Evolutionary conservation across 768 basidiomycete genomes (phyloP), one percentile per base, ranked within the genome.

Genomic region (Holtermanniella nyarrowii): DNA sequence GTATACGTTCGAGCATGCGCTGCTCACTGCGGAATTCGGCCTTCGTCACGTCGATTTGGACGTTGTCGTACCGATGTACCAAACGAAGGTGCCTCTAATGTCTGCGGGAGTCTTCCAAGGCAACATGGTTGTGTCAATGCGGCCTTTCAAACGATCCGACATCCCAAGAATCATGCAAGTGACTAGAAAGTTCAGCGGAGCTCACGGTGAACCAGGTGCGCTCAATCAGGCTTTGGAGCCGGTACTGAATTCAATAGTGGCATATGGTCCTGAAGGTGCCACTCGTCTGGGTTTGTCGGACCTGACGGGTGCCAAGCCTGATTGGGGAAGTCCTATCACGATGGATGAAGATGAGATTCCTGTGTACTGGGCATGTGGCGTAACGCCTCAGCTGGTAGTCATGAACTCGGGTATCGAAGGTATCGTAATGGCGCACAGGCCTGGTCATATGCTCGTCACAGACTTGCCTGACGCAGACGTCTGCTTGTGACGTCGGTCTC

Each of bases 331-430:
- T 12, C 18, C 59, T 20, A 44, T 53, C 13, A 49, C 49, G 26
- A 54, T 68, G 13, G 26, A 55, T 16, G 57, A 60, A 24, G 66
- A 57, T 4, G 66, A 68, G 26, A 55, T 62, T 5, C 56, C 66
- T 12, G 66, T 66, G 0, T 68, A 55, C 48, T 68, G 66, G 66
- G 66, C 50, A 3, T 63, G 66, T 24, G 65, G 65, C 0, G 62
- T 66, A 1, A 61, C 62, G 2, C 65, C 64, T 11, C 64, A 66
- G 48, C 51, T 54, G 24, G 60, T 55, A 3, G 51, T 66, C 14
- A 60, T 62, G 60, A 53, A 52, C 22, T 46, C 50, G 10, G 26
- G 37, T 18, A 26, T 52, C 10, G 40, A 54, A 5, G 65, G 60
- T 12, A 26, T 54, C 16, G 46, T 58, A 16, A 42, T 64, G 41